Evolutionary conservation across 192 early-diverging fungal species (phyloP), one percentile per base, ranked within the genome.

Genomic region (Paraglomus brasilianum): DNA sequence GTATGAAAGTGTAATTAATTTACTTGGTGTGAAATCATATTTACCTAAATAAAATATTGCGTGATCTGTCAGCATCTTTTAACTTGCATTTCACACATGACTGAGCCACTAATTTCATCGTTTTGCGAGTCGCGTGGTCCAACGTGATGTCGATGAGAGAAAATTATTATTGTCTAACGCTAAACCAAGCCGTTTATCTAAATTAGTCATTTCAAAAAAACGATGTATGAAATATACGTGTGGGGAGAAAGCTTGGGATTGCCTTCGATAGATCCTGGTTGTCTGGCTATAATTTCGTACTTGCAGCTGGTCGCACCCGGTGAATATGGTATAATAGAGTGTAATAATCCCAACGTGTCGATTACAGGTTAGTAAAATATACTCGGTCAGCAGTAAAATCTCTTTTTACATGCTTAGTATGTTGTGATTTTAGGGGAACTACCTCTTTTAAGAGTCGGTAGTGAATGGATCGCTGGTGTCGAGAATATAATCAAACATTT

Each of bases 241-340:
- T 93, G 87, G 83, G 88, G 90, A 36, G 75, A 83, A 40, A 84
- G 83, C 11, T 83, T 81, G 39, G 82, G 82, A 38, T 75, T 83
- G 24, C 78, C 85, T 15, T 90, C 90, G 1, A 87, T 91, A 61
- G 90, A 93, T 52, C 87, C 92, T 8, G 82, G 81, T 7, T 92
- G 89, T 74, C 72, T 91, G 14, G 78, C 88, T 19, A 53, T 86
- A 10, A 78, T 86, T 73, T 71, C 86, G 4, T 91, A 90, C 60
- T 70, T 93, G 59, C 78, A 80, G 56, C 73, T 85, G 19, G 58
- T 88, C 44, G 71, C 75, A 6, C 70, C 78, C 36, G 80, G 78
- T 13, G 73, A 84, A 19, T 92, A 85, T 72, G 74, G 77, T 17
- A 72, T 87, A 53, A 81, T 87, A 44, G 77, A 84, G 24, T 83